Base-by-base conservation (phyloP, 2,329 filamentous ascomycete genomes). In the Colletotrichum cereale region DNA sequence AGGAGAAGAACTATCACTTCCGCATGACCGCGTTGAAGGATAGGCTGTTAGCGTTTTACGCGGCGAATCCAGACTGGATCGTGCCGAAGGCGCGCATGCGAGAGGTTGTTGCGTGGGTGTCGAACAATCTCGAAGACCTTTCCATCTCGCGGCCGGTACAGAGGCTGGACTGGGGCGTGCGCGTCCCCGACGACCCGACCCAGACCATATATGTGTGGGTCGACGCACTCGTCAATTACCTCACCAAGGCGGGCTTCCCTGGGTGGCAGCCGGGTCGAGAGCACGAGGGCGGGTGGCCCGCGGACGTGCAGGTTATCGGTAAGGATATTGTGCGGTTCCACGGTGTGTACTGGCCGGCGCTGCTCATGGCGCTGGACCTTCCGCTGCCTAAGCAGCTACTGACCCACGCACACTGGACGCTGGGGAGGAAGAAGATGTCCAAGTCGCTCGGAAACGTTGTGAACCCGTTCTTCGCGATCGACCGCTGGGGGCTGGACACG, bases 181-280 rank as follows among this genome's bases (percentile, higher is more conserved):
- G 87, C 8, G 96, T 98, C 34, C 96, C 96, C 0, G 91, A 91
- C 64, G 96, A 99, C 77, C 84, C 88, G 0, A 89, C 85, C 24
- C 96, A 98, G 81, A 98, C 95, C 3, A 96, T 99, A 69, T 99
- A 99, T 78, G 97, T 99, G 40, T 99, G 96, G 96, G 88, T 99
- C 0, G 97, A 99, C 82, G 96, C 96, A 1, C 88, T 99, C 38
- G 88, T 98, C 77, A 99, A 98, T 81, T 99, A 99, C 80, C 83
- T 96, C 62, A 97, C 95, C 21, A 94, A 92, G 73, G 89, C 94
- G 1, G 95, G 96, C 18, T 98, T 97, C 78, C 94, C 94, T 0
- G 82, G 82, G 42, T 94, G 92, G 90, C 82, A 90, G 0, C 91
- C 93, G 0, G 90, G 90, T 2, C 83, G 87, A 5, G 89, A 92